Evolutionary conservation across 495 filamentous ascomycete genomes (phyloP), one percentile per base, ranked within the genome.

Genomic region (Penicillium turbatum): DNA sequence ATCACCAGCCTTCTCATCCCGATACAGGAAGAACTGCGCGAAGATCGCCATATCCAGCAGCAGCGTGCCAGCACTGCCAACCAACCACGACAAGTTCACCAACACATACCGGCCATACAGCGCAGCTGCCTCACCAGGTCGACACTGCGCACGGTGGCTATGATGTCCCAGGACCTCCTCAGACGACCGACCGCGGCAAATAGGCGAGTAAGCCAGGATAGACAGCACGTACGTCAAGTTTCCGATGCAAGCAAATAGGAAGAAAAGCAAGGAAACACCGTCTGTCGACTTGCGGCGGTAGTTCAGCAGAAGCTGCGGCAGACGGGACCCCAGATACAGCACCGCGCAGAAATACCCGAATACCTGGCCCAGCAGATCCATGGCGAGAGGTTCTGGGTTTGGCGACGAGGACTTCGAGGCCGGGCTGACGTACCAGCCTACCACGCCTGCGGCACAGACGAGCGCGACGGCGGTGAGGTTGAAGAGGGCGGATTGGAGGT

Each of bases 231-330:
- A 98, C 0, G 92, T 96, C 49, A 92, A 59, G 62, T 98, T 98
- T 3, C 93, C 93, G 17, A 97, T 79, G 66, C 91, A 96, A 7
- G 92, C 93, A 64, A 98, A 98, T 15, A 97, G 73, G 73, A 98
- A 98, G 74, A 98, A 98, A 0, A 98, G 75, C 60, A 96, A 77
- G 16, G 87, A 90, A 5, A 98, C 83, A 2, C 92, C 93, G 29
- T 96, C 92, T 1, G 91, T 96, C 27, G 83, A 87, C 68, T 93
- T 96, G 35, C 93, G 84, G 1, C 85, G 80, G 70, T 86, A 92
- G 65, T 98, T 98, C 29, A 97, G 81, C 5, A 96, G 72, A 7
- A 98, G 75, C 68, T 98, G 93, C 0, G 93, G 93, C 9, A 97
- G 63, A 6, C 93, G 83, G 0, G 86, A 90, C 17, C 88, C 90